Percentiles rank a stretch among this genome's conserved stretches.
Evolutionary conservation across 306 rosid genomes (phyloP).

Genomic region (Cyclanthera cordifolia): DNA sequence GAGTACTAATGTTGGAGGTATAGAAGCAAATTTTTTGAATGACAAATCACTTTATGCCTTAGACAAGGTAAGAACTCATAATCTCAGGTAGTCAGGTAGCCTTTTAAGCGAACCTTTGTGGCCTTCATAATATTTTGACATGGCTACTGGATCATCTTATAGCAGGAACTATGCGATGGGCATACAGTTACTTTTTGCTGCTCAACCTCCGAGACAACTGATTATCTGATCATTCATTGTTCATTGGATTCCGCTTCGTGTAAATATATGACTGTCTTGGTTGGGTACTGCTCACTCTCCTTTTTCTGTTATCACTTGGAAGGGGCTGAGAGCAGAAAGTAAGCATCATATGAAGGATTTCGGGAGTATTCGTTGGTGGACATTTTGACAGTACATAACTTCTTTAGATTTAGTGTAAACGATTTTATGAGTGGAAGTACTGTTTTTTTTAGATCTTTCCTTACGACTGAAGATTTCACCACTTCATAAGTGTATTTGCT

Average conservation of each 20-base stretch:
- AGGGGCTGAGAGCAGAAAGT: slow-evolving; percentile 52
- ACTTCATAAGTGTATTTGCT: not conserved
- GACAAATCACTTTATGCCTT: slow-evolving; percentile 5
- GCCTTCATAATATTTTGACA: slow-evolving; percentile 43
- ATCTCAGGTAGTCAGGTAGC: slow-evolving; percentile 41
- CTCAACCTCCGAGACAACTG: slow-evolving; percentile 54
- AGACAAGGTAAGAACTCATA: slow-evolving; percentile 24
- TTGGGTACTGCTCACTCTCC: slow-evolving; percentile 49
- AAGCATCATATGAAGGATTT: slow-evolving; percentile 48
- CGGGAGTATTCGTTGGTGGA: slow-evolving; percentile 38
- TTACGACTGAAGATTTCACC: not conserved
- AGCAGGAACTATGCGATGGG: slow-evolving; percentile 42
- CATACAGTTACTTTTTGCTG: slow-evolving; percentile 41
- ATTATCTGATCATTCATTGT: slow-evolving; percentile 43
- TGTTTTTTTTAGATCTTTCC: slow-evolving; percentile 8
- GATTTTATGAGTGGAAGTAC: slow-evolving; percentile 3
- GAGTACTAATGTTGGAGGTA: slow-evolving; percentile 6
- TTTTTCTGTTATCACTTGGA: slow-evolving; percentile 32
- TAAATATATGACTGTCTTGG: slow-evolving; percentile 46
- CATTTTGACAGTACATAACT: slow-evolving; percentile 19
- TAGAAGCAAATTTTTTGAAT: slow-evolving; percentile 9
- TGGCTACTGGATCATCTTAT: slow-evolving; percentile 50
- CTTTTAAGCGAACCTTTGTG: slow-evolving; percentile 29
- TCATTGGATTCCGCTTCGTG: slow-evolving; percentile 37
- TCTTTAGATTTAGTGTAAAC: slow-evolving; percentile 18